These are phyloP conservation scores for Stevia rebaudiana DNA, from an alignment of 140 eudicot genomes.

Conservation along the genomic window DNA sequence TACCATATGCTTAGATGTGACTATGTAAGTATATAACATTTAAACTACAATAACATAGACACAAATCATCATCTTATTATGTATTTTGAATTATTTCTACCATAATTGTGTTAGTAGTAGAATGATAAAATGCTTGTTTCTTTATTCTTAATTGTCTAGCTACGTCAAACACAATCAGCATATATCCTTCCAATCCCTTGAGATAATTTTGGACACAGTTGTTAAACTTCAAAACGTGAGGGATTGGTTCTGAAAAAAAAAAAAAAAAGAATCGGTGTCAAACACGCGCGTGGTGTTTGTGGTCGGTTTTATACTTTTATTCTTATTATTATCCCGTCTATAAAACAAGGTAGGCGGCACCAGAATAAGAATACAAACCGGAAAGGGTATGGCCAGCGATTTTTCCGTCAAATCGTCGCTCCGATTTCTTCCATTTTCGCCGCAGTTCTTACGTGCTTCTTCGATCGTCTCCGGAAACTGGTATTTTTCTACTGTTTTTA, in stretches of 20 bases:
- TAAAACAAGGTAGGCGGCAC: slow-evolving; percentile 17
- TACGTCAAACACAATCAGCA: no score
- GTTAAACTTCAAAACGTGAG: not conserved
- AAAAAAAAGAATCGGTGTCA: no score
- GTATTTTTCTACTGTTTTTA: slow-evolving; percentile 8
- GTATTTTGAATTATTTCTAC: no score
- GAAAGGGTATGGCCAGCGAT: slow-evolving; percentile 38
- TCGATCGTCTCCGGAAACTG: slow-evolving; percentile 21
- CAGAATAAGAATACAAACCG: slow-evolving; percentile 1
- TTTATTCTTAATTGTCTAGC: no score
- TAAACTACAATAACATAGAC: no score
- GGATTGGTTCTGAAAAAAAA: not conserved
- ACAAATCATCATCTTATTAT: no score
- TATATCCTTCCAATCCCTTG: no score
- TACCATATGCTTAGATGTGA: no score
- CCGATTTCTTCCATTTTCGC: slow-evolving; percentile 21
- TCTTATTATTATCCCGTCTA: slow-evolving; percentile 7
- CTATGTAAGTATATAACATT: no score
- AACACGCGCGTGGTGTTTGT: slow-evolving; percentile 26
- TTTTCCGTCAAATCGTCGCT: slow-evolving; percentile 33
- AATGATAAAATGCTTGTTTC: no score
- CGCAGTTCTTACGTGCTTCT: slow-evolving; percentile 17
- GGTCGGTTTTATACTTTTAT: not conserved
- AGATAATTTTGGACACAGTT: not conserved
- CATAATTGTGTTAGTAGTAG: no score